A percentile compares a stretch with the other conserved stretches of the same genome.
phyloP scores from a whole-genome alignment of 2,329 filamentous ascomycete species.

The Trichophyton schoenleinii region DNA sequence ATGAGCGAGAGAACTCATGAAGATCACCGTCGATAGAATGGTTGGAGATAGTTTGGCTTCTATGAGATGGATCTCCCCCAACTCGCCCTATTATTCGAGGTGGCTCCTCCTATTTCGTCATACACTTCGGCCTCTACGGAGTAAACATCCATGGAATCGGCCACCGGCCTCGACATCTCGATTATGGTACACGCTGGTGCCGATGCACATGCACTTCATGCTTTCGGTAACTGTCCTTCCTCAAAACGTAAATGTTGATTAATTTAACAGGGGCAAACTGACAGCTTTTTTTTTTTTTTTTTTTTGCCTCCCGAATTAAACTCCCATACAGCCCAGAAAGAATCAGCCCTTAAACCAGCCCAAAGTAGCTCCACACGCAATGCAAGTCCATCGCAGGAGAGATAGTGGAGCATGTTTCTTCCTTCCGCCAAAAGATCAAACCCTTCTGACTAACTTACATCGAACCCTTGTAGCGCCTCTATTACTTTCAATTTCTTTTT shows the following conservation, averaged over 20 bases:
- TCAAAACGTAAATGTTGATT: neutral
- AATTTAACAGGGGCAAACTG: neutral
- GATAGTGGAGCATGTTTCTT: conserved; percentile 2
- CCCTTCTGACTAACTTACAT: neutral
- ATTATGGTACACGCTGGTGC: neutral
- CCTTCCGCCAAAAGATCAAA: neutral
- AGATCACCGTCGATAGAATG: neutral
- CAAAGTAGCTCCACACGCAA: neutral
- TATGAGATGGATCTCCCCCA: neutral
- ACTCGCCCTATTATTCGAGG: neutral
- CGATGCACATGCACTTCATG: neutral
- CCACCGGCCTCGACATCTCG: neutral
- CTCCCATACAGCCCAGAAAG: neutral
- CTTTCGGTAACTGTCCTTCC: neutral
- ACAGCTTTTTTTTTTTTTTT: neutral
- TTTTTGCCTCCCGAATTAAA: neutral
- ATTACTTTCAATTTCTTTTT: neutral
- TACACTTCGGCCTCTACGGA: neutral
- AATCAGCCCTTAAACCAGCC: neutral
- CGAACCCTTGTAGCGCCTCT: neutral
- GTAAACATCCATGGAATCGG: no score
- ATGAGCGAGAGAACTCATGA: neutral
- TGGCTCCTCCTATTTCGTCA: neutral
- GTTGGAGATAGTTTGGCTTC: neutral
- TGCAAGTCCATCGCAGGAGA: conserved; percentile 2